Evolutionary conservation across 352 stramenopile genomes (phyloP).

Genomic region (Saprolegnia parasitica): DNA sequence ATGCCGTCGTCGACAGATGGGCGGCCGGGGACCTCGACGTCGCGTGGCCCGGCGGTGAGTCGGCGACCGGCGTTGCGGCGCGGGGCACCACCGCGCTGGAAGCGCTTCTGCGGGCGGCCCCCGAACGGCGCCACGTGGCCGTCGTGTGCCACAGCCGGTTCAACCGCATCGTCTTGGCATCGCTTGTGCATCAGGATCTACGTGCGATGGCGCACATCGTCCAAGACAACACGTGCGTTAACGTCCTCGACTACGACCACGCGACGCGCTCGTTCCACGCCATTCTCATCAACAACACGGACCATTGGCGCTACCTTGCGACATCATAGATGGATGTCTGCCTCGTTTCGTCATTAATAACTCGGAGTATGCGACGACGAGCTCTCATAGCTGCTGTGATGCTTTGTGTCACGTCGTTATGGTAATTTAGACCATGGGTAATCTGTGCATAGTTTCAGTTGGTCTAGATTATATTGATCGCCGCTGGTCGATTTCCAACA

Average conservation of each 20-base stretch:
- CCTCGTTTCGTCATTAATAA: no score
- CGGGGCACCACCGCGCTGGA: conserved; percentile 59
- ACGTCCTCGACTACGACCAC: conserved; percentile 78
- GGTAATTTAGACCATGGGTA: no score
- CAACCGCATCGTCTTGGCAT: conserved; percentile 78
- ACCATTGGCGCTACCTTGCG: conserved; percentile 9
- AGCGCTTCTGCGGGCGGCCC: conserved; percentile 51
- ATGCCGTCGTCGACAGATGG: conserved; percentile 58
- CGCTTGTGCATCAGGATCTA: conserved; percentile 33
- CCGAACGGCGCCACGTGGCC: conserved; percentile 73
- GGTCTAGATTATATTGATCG: no score
- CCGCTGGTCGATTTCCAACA: no score
- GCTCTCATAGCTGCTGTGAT: no score
- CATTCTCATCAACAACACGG: conserved; percentile 52
- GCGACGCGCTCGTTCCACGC: conserved; percentile 40
- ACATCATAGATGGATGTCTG: no score
- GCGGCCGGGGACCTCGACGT: conserved; percentile 44
- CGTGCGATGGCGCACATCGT: conserved; percentile 52
- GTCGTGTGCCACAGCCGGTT: conserved; percentile 79
- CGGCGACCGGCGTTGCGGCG: conserved; percentile 52
- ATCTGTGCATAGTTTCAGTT: no score
- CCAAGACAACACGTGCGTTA: conserved; percentile 83
- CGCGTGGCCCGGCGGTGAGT: conserved; percentile 62
- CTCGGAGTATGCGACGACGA: no score
- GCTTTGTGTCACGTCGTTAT: no score